A percentile compares a stretch with the other conserved stretches of the same genome.
These are phyloP conservation scores for Clavispora asparagi DNA, from an alignment of 805 yeast genomes.

Conservation along the genomic window DNA sequence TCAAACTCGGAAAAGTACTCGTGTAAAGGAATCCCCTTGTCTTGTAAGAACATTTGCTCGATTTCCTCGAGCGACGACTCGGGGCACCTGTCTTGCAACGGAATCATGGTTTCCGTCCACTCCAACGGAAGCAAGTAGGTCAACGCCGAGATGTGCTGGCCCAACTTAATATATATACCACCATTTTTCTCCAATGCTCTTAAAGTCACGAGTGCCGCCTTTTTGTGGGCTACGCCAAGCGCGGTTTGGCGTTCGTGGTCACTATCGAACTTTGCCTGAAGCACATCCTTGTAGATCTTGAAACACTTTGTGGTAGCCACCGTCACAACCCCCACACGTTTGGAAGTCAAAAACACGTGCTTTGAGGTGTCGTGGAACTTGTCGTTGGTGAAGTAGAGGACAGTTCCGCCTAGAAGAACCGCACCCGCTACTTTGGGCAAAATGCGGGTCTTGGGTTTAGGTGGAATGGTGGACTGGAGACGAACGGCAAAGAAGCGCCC, in stretches of 20 bases:
- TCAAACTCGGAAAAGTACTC: constrained; percentile 67
- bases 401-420: constrained; percentile 23
- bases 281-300: constrained; percentile 54
- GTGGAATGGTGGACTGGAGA: not conserved
- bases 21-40: constrained; percentile 54
- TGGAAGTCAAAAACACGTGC: constrained; percentile 32
- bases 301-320: constrained; percentile 73
- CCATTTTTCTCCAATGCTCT: constrained; percentile 80
- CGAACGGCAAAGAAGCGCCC: not conserved
- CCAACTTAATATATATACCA: constrained; percentile 89
- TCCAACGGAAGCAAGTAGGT: constrained; percentile 86
- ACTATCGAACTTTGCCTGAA: constrained; percentile 40
- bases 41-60: constrained; percentile 57
- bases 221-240: constrained; percentile 59
- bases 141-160: constrained; percentile 91
- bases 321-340: constrained; percentile 59
- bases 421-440: constrained; percentile 22
- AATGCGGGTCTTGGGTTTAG: not conserved
- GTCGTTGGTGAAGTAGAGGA: constrained; percentile 34
- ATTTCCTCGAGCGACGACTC: constrained; percentile 68
- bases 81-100: constrained; percentile 89
- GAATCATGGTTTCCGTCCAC: constrained; percentile 94
- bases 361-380: constrained; percentile 25
- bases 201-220: constrained; percentile 75
- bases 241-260: constrained; percentile 44